These are phyloP conservation scores for Citrus glauca DNA, from an alignment of 345 rosid species.

Conservation along the genomic window DNA sequence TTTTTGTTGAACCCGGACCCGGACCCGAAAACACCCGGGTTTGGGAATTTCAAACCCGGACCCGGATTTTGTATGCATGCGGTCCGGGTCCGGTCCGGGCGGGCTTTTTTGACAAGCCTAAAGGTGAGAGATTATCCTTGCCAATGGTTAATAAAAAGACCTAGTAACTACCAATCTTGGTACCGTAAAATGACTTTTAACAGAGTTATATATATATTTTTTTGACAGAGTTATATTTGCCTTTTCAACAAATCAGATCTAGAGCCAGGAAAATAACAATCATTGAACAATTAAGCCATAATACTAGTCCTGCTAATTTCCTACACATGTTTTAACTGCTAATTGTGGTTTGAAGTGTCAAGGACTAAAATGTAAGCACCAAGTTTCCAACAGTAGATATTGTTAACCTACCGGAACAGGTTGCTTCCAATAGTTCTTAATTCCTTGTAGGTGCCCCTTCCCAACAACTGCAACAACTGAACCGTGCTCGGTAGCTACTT, in stretches of 20 bases:
- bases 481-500: conserved; percentile 64
- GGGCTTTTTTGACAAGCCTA: too few relatives aligned
- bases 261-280: neutral
- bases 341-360: neutral
- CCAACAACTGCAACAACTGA: conserved; percentile 96
- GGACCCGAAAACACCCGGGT: too few relatives aligned
- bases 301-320: neutral
- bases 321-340: neutral
- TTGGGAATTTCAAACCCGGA: too few relatives aligned
- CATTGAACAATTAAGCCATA: neutral
- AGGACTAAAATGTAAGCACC: neutral
- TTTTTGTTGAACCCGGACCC: too few relatives aligned
- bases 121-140: neutral
- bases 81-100: too few relatives aligned
- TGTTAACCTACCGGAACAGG: conserved; percentile 52
- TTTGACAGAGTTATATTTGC: too few relatives aligned
- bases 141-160: neutral
- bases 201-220: neutral
- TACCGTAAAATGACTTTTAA: neutral
- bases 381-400: neutral
- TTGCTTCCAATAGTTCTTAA: conserved; percentile 83
- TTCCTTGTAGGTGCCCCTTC: conserved; percentile 94
- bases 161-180: neutral
- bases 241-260: neutral
- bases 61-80: too few relatives aligned